A percentile compares a stretch with the other conserved stretches of the same genome.
Conservation (phyloP, 306 rosid species). For the Prunus persica region DNA sequence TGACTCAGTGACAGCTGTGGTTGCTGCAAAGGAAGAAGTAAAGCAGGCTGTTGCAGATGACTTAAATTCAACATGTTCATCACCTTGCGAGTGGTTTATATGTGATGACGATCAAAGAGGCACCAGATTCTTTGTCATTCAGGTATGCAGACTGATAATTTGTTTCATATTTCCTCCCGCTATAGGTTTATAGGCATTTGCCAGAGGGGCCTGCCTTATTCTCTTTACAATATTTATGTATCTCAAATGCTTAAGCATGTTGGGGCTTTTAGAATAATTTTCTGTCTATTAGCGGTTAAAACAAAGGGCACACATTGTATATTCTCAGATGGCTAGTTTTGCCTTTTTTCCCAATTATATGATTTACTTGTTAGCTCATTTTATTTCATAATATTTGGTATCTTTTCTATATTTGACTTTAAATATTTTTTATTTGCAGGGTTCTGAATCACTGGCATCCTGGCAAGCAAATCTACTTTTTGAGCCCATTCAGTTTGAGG, state of each 20-base stretch:
- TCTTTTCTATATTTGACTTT: neutral
- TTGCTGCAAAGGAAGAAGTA: conserved; percentile 96
- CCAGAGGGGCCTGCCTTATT: neutral
- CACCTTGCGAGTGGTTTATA: conserved; percentile 92
- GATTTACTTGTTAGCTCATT: neutral
- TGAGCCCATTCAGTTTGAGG: conserved; percentile 92
- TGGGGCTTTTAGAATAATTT: neutral
- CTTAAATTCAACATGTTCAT: conserved; percentile 64
- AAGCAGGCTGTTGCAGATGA: conserved; percentile 97
- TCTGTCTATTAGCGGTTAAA: neutral
- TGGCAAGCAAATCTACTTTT: conserved; percentile 99
- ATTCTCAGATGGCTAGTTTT: neutral
- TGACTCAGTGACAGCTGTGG: conserved; percentile 88
- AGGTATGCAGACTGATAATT: conserved; percentile 39
- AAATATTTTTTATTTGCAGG: conserved; percentile 40
- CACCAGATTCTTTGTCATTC: conserved; percentile 76
- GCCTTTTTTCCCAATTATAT: neutral
- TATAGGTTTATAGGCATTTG: neutral
- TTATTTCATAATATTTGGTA: neutral
- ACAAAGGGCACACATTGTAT: neutral
- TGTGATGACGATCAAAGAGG: conserved; percentile 75
- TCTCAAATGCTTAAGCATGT: neutral
- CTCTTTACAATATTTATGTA: neutral
- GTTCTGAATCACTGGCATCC: conserved; percentile 86
- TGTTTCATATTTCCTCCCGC: neutral